Evolutionary conservation across 106 monocot genomes (phyloP), one percentile per base, ranked within the genome.

Genomic region (Allium sativum): DNA sequence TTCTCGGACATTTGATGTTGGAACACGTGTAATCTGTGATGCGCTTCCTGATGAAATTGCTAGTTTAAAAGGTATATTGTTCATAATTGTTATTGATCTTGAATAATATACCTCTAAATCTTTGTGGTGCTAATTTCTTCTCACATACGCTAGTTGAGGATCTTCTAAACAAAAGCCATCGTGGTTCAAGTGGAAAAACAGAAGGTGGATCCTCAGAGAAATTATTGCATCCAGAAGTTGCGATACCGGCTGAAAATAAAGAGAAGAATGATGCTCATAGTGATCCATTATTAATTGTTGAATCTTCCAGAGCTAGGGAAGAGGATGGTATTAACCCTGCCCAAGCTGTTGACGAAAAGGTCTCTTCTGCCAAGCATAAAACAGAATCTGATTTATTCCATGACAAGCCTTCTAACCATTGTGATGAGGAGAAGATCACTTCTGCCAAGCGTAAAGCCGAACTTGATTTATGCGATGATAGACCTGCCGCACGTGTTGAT

Each of bases 1-100:
- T 51, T 70, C 54, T 42, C 58, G 74, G 11, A 54, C 67, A 11
- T 84, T 84, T 77, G 77, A 84, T 71, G 84, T 84, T 71, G 61
- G 67, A 13, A 79, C 0, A 10, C 65, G 13, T 59, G 73, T 16
- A 64, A 56, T 84, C 71, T 80, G 71, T 45, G 74, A 80, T 40
- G 56, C 41, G 13, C 22, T 77, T 51, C 52, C 67, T 18, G 77
- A 84, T 18, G 60, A 20, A 60, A 71, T 84, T 59, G 80, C 77
- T 74, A 76, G 77, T 21, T 18, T 73, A 54, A 74, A 84, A 77
- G 70, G 84, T 63, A 53, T 18, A 59, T n/a, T 13, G 50, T 19
- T 42, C 58, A 52, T 68, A 60, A 21, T 10, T 66, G 19, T 7
- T 45, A 56, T 41, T 56, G 19, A 9, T 40, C n/a, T 62, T 21